Evolutionary conservation across 2,329 filamentous ascomycete genomes (phyloP), one percentile per base, ranked within the genome.

Genomic region (Trichoderma sp.): DNA sequence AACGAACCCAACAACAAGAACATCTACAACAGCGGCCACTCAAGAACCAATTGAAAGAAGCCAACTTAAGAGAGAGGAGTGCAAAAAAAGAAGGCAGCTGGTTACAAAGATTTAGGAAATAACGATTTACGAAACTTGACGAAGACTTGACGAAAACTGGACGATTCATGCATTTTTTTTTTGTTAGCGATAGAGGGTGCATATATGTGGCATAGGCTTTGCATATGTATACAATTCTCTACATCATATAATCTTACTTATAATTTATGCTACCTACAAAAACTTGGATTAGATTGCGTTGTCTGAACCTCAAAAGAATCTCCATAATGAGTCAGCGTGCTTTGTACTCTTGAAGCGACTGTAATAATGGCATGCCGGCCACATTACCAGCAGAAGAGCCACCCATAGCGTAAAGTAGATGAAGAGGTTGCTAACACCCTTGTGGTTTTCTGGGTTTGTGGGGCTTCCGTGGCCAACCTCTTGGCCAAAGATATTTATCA

Each of bases 291-390:
- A 40, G 11, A 40, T 21, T 37, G 7, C 33, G 10, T 43, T 55
- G 11, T n/a, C 58, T 11, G 19, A 5, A 4, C 8, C 27, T 69
- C 11, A 84, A 70, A 84, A 84, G 70, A 84, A 82, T 6, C 82
- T 77, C 82, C 83, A 84, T 13, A 84, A 73, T 3, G 82, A 84
- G 70, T 84, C 80, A 0, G 79, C 75, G 2, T 77, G 73, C 72
- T 78, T 83, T 11, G 73, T 76, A 68, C 76, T 78, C 76, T 84
- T 84, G 70, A 84, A 84, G 0, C 73, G 72, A 27, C 82, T 76
- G 62, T 84, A 84, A 77, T 77, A 77, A 63, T 74, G 76, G 24
- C 81, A 83, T 5, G 80, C 43, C 3, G 81, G 83, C 75, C 82
- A 84, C 71, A 84, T 71, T 14, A 82, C 56, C 14, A 78, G 71